Evolutionary conservation across 192 early-diverging fungal species (phyloP).

Genomic region (Coemansia sp.): DNA sequence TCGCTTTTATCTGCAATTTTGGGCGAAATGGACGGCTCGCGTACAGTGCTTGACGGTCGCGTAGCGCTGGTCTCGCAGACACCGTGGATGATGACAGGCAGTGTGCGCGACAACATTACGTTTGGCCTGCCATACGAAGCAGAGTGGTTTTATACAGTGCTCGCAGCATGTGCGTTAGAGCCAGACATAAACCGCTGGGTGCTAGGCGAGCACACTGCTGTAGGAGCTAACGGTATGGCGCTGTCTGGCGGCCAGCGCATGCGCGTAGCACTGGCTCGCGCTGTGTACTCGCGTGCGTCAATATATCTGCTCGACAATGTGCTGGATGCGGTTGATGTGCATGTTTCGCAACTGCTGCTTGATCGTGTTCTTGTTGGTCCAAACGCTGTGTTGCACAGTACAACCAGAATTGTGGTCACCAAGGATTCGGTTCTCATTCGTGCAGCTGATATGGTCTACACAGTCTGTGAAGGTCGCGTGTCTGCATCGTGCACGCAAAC

Average conservation of each 20-base stretch:
- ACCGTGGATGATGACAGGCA: constrained; percentile 50
- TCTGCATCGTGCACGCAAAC: too few species aligned
- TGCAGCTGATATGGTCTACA: constrained; percentile 50
- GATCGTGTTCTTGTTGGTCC: constrained; percentile 64
- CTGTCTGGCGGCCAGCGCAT: constrained; percentile 66
- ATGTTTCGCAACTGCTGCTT: constrained; percentile 57
- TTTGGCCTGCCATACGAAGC: constrained; percentile 37
- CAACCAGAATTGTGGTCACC: constrained; percentile 58
- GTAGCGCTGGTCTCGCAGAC: constrained; percentile 30
- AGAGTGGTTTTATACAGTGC: constrained; percentile 18
- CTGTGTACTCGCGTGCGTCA: constrained; percentile 67
- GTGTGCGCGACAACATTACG: constrained; percentile 48
- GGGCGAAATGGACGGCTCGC: constrained; percentile 62
- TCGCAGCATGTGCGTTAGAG: constrained; percentile 24
- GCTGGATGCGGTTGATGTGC: constrained; percentile 63
- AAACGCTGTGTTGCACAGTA: constrained; percentile 27
- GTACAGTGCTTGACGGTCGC: background rate
- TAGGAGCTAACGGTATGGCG: constrained; percentile 60
- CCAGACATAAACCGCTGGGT: constrained; percentile 25
- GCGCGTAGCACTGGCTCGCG: constrained; percentile 66
- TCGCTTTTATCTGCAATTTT: constrained; percentile 73
- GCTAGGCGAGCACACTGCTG: constrained; percentile 47
- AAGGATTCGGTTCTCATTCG: constrained; percentile 52
- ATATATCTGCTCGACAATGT: constrained; percentile 74
- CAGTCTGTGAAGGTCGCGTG: constrained; percentile 44